phyloP scores from a whole-genome alignment of 2,329 filamentous ascomycete genomes.

The Cordyceps fumosorosea region DNA sequence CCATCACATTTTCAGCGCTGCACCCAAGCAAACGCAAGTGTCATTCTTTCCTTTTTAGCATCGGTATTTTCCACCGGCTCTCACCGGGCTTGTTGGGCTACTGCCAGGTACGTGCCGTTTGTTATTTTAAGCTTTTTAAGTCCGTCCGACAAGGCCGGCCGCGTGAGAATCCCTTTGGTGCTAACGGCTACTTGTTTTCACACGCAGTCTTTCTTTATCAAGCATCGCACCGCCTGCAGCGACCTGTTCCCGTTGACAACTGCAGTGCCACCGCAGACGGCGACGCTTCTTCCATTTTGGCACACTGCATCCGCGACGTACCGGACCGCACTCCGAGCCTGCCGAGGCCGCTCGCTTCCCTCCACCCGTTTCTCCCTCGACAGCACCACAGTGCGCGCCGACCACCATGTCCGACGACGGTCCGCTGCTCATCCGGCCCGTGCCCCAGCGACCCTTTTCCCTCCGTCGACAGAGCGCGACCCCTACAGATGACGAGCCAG shows the following conservation, averaged over 20 bases:
- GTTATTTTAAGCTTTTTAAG: background rate
- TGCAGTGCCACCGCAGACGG: background rate
- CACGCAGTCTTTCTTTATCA: background rate
- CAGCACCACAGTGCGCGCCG: no score
- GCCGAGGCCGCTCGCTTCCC: background rate
- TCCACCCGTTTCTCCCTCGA: background rate
- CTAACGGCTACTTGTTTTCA: background rate
- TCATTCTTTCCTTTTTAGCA: background rate
- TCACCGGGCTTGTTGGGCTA: background rate
- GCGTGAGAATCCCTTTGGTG: background rate
- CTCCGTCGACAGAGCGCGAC: slow-evolving; percentile 43
- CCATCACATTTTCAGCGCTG: background rate
- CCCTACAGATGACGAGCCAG: slow-evolving; percentile 28
- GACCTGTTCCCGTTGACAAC: background rate
- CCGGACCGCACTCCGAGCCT: background rate
- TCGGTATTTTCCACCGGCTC: background rate
- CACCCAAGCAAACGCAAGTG: background rate
- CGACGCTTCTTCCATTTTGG: background rate
- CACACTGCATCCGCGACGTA: background rate
- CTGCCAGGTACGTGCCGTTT: slow-evolving; percentile 3
- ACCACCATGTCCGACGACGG: slow-evolving; percentile 23
- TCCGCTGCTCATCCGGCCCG: slow-evolving; percentile 58
- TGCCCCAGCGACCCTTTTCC: slow-evolving; percentile 66
- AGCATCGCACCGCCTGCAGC: background rate
- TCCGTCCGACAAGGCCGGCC: background rate